A percentile compares a stretch with the other conserved stretches of the same genome.
Conservation (phyloP, 768 basidiomycete genomes). For the Termitomyces sp. region DNA sequence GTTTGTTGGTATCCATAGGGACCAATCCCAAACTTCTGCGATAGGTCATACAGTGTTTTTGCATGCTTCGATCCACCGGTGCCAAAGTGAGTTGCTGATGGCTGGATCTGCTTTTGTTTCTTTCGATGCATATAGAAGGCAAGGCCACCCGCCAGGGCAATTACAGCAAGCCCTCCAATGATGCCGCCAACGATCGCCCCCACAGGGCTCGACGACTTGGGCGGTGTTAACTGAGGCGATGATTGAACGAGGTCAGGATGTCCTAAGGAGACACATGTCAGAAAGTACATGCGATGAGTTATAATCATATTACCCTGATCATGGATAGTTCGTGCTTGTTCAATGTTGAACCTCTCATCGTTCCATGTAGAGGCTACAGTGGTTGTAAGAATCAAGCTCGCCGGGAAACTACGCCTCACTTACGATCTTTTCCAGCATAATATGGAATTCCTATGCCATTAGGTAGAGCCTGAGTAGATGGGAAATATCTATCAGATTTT, state of each 20-base stretch:
- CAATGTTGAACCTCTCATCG: conserved; percentile 17
- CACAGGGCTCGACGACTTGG: conserved; percentile 18
- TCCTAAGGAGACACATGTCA: conserved; percentile 13
- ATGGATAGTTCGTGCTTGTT: conserved; percentile 24
- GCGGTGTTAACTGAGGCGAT: background rate
- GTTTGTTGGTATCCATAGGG: conserved; percentile 9
- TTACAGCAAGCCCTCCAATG: conserved; percentile 31
- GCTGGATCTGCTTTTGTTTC: conserved; percentile 1
- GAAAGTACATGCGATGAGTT: background rate
- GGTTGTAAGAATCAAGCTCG: conserved; percentile 11
- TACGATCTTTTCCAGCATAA: conserved; percentile 46
- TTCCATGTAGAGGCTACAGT: conserved; percentile 30
- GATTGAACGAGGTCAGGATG: conserved; percentile 21
- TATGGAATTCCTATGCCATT: conserved; percentile 33
- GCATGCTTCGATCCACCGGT: conserved; percentile 5
- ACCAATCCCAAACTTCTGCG: conserved; percentile 13
- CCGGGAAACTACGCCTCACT: conserved; percentile 14
- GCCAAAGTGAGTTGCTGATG: background rate
- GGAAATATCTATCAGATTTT: conserved; percentile 30
- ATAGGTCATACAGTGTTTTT: conserved; percentile 14
- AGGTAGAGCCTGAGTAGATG: conserved; percentile 24
- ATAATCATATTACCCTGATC: conserved; percentile 18
- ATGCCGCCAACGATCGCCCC: conserved; percentile 41
- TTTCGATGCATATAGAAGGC: conserved; percentile 24
- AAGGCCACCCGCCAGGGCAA: conserved; percentile 21